A percentile compares a stretch with the other conserved stretches of the same genome.
These are phyloP conservation scores for Saccharomycopsis crataegensis DNA, from an alignment of 1,139 yeast genomes.

Conservation along the genomic window DNA sequence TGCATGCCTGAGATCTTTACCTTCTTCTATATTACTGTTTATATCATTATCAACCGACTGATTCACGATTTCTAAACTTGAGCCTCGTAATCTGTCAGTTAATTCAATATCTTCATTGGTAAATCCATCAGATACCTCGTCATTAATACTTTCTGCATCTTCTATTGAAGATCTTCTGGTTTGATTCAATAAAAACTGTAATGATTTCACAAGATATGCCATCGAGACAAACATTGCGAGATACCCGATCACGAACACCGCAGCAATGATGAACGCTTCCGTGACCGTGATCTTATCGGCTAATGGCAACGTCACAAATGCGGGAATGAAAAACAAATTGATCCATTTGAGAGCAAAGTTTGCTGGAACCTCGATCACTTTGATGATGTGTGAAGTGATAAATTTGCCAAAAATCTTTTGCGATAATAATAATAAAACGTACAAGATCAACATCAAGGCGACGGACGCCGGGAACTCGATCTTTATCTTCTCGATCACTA, in stretches of 20 bases:
- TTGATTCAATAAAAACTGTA: conserved; percentile 30
- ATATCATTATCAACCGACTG: neutral
- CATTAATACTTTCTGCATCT: conserved; percentile 25
- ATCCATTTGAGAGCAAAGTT: conserved; percentile 73
- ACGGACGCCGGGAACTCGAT: conserved; percentile 70
- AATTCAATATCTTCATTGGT: conserved; percentile 3
- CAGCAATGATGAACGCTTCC: conserved; percentile 70
- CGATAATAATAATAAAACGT: conserved; percentile 38
- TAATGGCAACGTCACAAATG: conserved; percentile 64
- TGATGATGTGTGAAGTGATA: conserved; percentile 37
- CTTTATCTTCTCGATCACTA: conserved; percentile 41
- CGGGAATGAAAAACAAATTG: conserved; percentile 70
- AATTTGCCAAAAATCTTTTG: conserved; percentile 32
- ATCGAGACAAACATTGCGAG: conserved; percentile 42
- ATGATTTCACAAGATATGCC: conserved; percentile 37
- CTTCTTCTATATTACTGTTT: neutral
- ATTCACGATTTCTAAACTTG: conserved; percentile 2
- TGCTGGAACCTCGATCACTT: conserved; percentile 52
- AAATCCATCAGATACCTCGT: neutral
- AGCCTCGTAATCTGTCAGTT: conserved; percentile 3
- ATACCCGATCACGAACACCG: conserved; percentile 62
- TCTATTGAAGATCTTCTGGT: conserved; percentile 20
- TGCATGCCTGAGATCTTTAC: too few relatives aligned
- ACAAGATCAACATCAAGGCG: conserved; percentile 61
- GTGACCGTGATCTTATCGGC: conserved; percentile 54